Base-by-base conservation (phyloP, 768 basidiomycete species). In the Lactarius psammicola region DNA sequence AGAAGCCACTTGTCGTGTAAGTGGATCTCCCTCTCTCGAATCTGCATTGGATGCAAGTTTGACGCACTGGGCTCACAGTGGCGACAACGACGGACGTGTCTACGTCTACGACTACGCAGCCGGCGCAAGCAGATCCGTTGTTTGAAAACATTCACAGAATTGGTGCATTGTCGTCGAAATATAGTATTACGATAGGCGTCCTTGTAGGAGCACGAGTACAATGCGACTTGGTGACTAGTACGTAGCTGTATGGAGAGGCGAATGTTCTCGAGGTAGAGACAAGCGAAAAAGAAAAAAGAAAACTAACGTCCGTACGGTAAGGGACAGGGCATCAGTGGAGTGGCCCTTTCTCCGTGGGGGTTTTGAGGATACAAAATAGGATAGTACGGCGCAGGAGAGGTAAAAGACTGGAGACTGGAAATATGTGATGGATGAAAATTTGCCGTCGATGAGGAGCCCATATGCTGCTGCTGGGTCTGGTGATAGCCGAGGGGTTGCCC, bases 1-100 rank as follows among this genome's bases (percentile, higher is more conserved):
- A 70, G 59, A 66, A 63, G 18, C 62, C 68, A 3, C 64, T 70
- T 9, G 68, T 70, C 36, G 34, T 70, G 69, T 70, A 34, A 33
- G 69, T 64, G 46, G 30, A 54, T 33, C 20, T 30, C 18, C n/a
- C 13, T 51, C 13, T 51, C 11, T 33, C 33, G 10, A 42, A 9
- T n/a, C 3, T n/a, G 8, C n/a, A 18, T 42, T 58, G 26, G 17
- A 40, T 11, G 44, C 13, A 38, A 38, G 11, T 34, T 9, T 51
- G 49, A 51, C 26, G 23, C 13, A 23, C n/a, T 15, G 49, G 26
- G 49, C 49, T 54, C 18, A 18, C 42, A 70, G 69, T 4, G 69
- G 69, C 11, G 69, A 70, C 33, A 70, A 65, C 36, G 69, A 61
- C n/a, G 69, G 63, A 30, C 60, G 60, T 23, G 46, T 70, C 18